Base-by-base conservation (phyloP, 1,284 basidiomycete species). In the Lentinus polychrous region DNA sequence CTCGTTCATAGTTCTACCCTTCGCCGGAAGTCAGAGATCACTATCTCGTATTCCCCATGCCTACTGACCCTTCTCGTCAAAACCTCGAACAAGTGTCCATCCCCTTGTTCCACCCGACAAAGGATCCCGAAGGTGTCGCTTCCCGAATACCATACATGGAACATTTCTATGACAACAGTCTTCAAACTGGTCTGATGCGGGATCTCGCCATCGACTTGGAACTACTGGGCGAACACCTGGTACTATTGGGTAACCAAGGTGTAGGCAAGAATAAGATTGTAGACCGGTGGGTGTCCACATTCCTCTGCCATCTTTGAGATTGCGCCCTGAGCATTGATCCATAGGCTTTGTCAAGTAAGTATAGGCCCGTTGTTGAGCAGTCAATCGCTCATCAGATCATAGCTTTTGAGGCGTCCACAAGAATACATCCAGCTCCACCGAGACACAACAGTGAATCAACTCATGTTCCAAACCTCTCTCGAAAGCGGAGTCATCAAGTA, bases 181-280 rank as follows among this genome's bases (percentile, higher is more conserved):
- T 83, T 48, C 81, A 84, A 60, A 80, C 78, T 5, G 78, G 77
- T 4, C 59, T 81, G 31, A 82, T 84, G 81, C 69, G 76, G 2
- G 79, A 83, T 54, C 60, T 83, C 37, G 81, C 76, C 0, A 68
- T 81, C 33, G 81, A 84, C 54, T 49, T 82, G 33, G 79, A 81
- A 58, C 49, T 81, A 6, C 59, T 83, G 12, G 71, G 74, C 5
- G 79, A 83, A 54, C 79, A 83, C 63, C 64, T 83, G 22, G 79
- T 84, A 7, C 57, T 84, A 2, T 60, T 83, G 2, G 81, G 81
- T n/a, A 83, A 84, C 58, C 81, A 83, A 74, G 81, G 81, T 36
- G 81, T 83, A 14, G 81, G 81, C 4, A 83, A 83, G 71, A 83
- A 83, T 57, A 83, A 83, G 63, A 73, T 84, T 42, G 68, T 84